Conservation (phyloP, 73 alveolate genomes). For the Paramecium biaurelia region DNA sequence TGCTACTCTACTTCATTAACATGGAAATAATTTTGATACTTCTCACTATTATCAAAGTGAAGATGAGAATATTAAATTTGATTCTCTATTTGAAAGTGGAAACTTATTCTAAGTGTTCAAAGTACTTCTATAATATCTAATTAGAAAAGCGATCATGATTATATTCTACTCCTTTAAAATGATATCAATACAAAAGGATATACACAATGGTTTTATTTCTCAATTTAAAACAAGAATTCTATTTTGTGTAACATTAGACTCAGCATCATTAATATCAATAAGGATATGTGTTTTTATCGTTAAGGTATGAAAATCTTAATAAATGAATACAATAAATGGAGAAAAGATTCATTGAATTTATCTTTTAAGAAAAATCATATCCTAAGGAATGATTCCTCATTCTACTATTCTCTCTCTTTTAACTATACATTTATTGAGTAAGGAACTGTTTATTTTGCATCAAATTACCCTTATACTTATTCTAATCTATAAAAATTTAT, state of each 20-base stretch:
- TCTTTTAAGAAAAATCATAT: slow-evolving; percentile 55
- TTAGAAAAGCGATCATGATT: slow-evolving; percentile 69
- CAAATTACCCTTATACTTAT: slow-evolving; percentile 83
- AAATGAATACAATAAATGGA: slow-evolving; percentile 70
- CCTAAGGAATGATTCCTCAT: neutral
- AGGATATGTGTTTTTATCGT: slow-evolving; percentile 81
- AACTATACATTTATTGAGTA: slow-evolving; percentile 61
- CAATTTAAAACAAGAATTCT: neutral
- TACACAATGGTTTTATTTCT: slow-evolving; percentile 88
- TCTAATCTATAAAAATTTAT: neutral
- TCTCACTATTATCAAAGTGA: slow-evolving; percentile 24
- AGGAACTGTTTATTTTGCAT: slow-evolving; percentile 81
- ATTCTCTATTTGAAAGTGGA: slow-evolving; percentile 86
- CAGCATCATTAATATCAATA: slow-evolving; percentile 76
- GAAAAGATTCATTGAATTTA: slow-evolving; percentile 46
- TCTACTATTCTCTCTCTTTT: slow-evolving; percentile 71
- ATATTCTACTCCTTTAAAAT: slow-evolving; percentile 78
- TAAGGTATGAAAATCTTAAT: slow-evolving; percentile 92
- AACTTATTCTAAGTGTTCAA: slow-evolving; percentile 72
- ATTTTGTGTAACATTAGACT: slow-evolving; percentile 60
- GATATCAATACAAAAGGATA: slow-evolving; percentile 91
- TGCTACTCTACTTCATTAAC: slow-evolving; percentile 14
- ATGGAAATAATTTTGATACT: neutral
- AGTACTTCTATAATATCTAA: neutral
- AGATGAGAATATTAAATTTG: slow-evolving; percentile 74